Base-by-base conservation (phyloP, 2,329 filamentous ascomycete species). In the Trichoderma sp. region DNA sequence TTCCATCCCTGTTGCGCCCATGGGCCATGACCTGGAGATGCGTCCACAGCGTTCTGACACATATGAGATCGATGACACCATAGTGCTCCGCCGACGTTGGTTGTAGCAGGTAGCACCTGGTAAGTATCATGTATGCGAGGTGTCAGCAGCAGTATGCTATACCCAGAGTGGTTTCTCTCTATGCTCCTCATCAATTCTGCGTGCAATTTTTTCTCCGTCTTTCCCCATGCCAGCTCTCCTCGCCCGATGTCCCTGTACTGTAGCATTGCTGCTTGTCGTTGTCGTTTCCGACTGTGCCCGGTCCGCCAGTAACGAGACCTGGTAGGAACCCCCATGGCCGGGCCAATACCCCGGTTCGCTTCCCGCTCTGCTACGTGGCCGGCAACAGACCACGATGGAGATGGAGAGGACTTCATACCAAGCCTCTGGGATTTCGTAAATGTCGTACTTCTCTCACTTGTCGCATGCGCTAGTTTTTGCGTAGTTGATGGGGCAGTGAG, bases 321-420 rank as follows among this genome's bases (percentile, higher is more conserved):
- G 59, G 30, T 39, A 39, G 12, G 12, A 14, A 47, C n/a, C 26
- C 43, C 43, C 41, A 57, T 45, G 55, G 55, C n/a, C 55, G 55
- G 43, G 24, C 26, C 55, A 58, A 43, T 44, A 15, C 24, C 39
- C 50, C 41, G 60, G 50, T 51, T 63, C 50, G 50, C 43, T 44
- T 63, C 60, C 60, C 60, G 60, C 60, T 63, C 60, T 63, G 60
- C 60, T 63, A 63, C 60, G 60, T 63, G 60, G 60, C 60, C 50
- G 47, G 60, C 50, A 34, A 63, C 28, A n/a, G 60, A 55, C 60
- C 34, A 63, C 19, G 60, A 63, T 63, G 59, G 59, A 63, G 59
- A 45, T 34, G 28, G 44, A 19, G 52, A 41, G 51, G n/a, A 9
- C 34, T 45, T 62, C 58, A 44, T 47, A 55, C 50, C 50, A 63